Base-by-base conservation (phyloP, 192 early-diverging fungal genomes). In the Physocladia obscura region DNA sequence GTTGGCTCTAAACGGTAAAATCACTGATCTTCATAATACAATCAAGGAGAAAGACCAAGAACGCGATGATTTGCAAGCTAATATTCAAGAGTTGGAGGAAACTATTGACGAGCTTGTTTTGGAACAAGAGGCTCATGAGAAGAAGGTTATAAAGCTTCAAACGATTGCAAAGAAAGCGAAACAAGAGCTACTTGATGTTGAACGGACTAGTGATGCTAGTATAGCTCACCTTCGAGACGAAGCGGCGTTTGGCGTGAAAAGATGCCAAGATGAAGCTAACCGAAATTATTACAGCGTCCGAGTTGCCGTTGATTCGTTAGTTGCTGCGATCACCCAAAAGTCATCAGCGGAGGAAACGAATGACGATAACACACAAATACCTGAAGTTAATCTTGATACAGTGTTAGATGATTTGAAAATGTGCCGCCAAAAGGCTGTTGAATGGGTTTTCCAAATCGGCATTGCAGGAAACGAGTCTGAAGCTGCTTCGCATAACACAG, bases 51-150 rank as follows among this genome's bases (percentile, higher is more conserved):
- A 68, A 30, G 65, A 68, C 29, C 19, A 56, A 36, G 65, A 68
- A 27, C 32, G 56, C 27, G 31, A 54, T 11, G 65, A 68, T 4
- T 22, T 68, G 31, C 65, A 68, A 22, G 65, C 65, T 32, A 54
- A 68, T 37, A 68, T 68, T 39, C 8, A 32, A 4, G 65, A 68
- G 34, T 52, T 68, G 17, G 65, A 68, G 29, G 65, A 68, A 27
- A 68, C 65, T 21, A 68, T 68, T 68, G 65, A 68, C 51, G 65
- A 68, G 38, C 52, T 68, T n/a, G 51, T 68, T 49, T 22, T 68
- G 40, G 65, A 68, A 30, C 65, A 68, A 27, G 65, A 68, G 17
- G 52, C 40, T 35, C 31, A 27, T 44, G 65, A 68, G 19, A 68
- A 68, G 65, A 68, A 68, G 39, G 65, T 68, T 21, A 24, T 57